Percentiles rank a stretch among this genome's conserved stretches.
phyloP scores from a whole-genome alignment of 2,329 filamentous ascomycete genomes.

The Arthrobotrys pseudoclavata region DNA sequence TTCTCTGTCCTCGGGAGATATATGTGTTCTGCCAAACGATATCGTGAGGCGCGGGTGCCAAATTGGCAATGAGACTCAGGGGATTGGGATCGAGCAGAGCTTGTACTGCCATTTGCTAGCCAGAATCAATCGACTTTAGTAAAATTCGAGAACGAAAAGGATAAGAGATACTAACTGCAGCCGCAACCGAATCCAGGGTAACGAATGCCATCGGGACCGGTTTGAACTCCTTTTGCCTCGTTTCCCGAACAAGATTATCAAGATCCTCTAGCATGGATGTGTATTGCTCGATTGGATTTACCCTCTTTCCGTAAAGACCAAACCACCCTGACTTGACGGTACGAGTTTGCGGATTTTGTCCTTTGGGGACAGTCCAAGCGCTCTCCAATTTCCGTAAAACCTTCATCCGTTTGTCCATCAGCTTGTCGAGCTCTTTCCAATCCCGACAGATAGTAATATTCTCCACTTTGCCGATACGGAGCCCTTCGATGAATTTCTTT shows the following conservation, averaged over 20 bases:
- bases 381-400: constrained; percentile 82
- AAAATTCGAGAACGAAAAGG: neutral
- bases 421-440: constrained; percentile 83
- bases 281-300: constrained; percentile 95
- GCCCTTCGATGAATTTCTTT: constrained; percentile 85
- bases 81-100: constrained; percentile 92
- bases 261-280: constrained; percentile 84
- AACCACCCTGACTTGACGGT: constrained; percentile 84
- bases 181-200: constrained; percentile 95
- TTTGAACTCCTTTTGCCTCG: constrained; percentile 81
- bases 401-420: constrained; percentile 77
- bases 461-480: constrained; percentile 91
- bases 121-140: constrained; percentile 12
- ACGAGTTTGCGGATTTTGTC: constrained; percentile 74
- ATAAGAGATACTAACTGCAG: constrained; percentile 68
- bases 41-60: constrained; percentile 88
- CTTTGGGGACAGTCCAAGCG: constrained; percentile 83
- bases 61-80: constrained; percentile 84
- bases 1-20: constrained; percentile 78
- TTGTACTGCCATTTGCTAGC: constrained; percentile 90
- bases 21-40: constrained; percentile 98
- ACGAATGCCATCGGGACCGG: constrained; percentile 91
- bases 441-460: constrained; percentile 87
- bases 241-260: constrained; percentile 79
- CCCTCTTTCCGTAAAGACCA: constrained; percentile 75